Conservation (phyloP, 2,329 filamentous ascomycete species). For the Lecanicillium sp. region DNA sequence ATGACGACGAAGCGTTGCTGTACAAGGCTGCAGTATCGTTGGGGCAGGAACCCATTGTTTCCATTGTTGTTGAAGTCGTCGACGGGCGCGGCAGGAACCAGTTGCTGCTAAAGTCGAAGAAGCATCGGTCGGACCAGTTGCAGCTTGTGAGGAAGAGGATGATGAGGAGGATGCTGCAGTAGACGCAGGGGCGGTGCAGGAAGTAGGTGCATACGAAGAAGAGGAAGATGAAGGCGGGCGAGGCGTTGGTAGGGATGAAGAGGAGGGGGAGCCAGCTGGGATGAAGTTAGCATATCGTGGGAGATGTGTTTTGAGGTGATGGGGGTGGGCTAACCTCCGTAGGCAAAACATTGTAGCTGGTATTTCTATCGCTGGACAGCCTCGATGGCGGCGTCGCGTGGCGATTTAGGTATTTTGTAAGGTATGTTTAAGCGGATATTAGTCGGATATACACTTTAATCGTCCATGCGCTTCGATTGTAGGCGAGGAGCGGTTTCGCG, state of each 20-base stretch:
- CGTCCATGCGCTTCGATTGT: no score
- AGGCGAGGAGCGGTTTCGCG: no score
- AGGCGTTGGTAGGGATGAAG: constrained; percentile 81
- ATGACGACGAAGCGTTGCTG: no score
- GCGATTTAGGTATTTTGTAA: no score
- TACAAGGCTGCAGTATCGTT: no score
- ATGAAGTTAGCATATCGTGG: neutral
- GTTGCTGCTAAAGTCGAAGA: constrained; percentile 86
- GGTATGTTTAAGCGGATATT: no score
- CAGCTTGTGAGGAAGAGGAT: constrained; percentile 90
- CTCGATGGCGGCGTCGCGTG: neutral
- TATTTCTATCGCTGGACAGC: no score
- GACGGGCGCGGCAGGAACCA: constrained; percentile 78
- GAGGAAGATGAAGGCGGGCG: constrained; percentile 76
- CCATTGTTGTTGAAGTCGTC: constrained; percentile 18
- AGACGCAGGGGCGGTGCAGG: constrained; percentile 92
- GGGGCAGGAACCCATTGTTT: constrained; percentile 17
- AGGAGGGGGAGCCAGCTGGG: constrained; percentile 75
- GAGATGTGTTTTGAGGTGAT: neutral
- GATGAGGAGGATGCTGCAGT: constrained; percentile 92
- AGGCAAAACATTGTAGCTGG: constrained; percentile 51
- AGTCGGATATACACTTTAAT: neutral
- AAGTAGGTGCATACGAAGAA: constrained; percentile 93
- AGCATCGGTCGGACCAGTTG: constrained; percentile 81
- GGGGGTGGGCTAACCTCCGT: constrained; percentile 37